Conservation (phyloP, 345 rosid genomes). For the Lumnitzera littorea region DNA sequence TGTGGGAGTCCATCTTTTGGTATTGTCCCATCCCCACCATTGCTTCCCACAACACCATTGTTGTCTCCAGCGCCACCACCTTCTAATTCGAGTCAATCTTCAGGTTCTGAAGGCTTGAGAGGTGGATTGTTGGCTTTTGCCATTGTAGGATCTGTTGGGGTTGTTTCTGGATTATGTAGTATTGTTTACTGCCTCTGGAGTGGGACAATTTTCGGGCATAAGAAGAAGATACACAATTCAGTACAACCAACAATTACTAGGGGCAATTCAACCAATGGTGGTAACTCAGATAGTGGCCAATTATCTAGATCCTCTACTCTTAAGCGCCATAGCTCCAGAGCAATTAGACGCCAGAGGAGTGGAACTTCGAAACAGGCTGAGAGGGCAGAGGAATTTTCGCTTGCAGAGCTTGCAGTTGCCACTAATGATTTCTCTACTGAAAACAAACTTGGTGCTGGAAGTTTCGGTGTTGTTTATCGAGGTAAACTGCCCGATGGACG, state of each 20-base stretch:
- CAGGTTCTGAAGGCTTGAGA: constrained; percentile 23
- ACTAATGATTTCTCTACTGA: constrained; percentile 60
- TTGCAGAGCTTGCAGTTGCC: constrained; percentile 67
- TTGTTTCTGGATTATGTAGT: constrained; percentile 40
- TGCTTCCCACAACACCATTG: too few relatives aligned
- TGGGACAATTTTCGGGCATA: constrained; percentile 65
- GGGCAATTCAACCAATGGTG: constrained; percentile 29
- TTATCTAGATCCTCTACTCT: constrained; percentile 56
- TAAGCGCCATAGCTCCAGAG: constrained; percentile 62
- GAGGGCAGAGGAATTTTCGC: constrained; percentile 61
- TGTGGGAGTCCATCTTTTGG: constrained; percentile 16
- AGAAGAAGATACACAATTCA: constrained; percentile 82
- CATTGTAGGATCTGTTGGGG: constrained; percentile 52
- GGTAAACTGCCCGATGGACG: constrained; percentile 63
- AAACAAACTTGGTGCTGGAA: constrained; percentile 83
- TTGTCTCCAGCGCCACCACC: constrained; percentile 3
- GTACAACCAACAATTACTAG: constrained; percentile 82
- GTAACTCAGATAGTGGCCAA: constrained; percentile 41
- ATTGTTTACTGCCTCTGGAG: constrained; percentile 54
- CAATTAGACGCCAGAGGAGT: constrained; percentile 82
- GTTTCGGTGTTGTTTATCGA: constrained; percentile 74
- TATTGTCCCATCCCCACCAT: too few relatives aligned
- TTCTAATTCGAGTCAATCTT: not conserved
- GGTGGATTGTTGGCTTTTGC: constrained; percentile 57
- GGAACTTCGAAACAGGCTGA: constrained; percentile 81